phyloP scores from a whole-genome alignment of 2,329 filamentous ascomycete species.

The Ophiostoma populinum region DNA sequence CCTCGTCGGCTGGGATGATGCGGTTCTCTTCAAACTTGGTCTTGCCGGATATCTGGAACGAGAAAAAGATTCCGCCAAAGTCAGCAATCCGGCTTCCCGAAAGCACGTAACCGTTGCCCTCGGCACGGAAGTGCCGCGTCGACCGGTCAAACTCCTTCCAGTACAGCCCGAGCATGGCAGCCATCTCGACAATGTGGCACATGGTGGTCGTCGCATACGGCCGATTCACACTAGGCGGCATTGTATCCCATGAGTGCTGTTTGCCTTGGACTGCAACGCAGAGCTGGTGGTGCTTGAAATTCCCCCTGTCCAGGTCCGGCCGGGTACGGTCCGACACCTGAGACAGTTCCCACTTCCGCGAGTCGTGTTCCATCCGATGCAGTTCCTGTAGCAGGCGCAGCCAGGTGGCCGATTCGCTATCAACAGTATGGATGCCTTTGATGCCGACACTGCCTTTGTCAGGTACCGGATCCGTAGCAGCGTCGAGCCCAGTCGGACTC shows the following conservation, averaged over 20 bases:
- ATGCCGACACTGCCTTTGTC: background rate
- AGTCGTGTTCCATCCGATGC: conserved; percentile 31
- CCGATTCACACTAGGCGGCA: conserved; percentile 28
- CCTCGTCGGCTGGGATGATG: conserved; percentile 33
- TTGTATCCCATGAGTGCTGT: conserved; percentile 32
- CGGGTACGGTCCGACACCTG: conserved; percentile 15
- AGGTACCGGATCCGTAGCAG: too few species aligned
- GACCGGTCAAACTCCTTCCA: conserved; percentile 40
- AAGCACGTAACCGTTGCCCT: conserved; percentile 36
- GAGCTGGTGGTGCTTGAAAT: conserved; percentile 21
- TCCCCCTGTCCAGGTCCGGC: background rate
- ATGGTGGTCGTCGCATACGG: conserved; percentile 38
- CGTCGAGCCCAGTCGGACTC: too few species aligned
- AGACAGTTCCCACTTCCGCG: conserved; percentile 26
- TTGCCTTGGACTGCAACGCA: conserved; percentile 27
- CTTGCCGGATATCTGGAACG: conserved; percentile 32
- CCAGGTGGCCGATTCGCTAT: conserved; percentile 40
- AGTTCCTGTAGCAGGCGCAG: conserved; percentile 30
- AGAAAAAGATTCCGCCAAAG: conserved; percentile 38
- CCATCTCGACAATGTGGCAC: conserved; percentile 36
- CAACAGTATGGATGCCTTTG: conserved; percentile 31
- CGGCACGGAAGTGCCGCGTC: conserved; percentile 32
- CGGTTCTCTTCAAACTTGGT: conserved; percentile 30
- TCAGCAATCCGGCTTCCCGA: conserved; percentile 28
- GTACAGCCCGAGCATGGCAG: conserved; percentile 35